These are phyloP conservation scores for Sclerotinia subarctica DNA, from an alignment of 2,329 filamentous ascomycete species.

Conservation along the genomic window DNA sequence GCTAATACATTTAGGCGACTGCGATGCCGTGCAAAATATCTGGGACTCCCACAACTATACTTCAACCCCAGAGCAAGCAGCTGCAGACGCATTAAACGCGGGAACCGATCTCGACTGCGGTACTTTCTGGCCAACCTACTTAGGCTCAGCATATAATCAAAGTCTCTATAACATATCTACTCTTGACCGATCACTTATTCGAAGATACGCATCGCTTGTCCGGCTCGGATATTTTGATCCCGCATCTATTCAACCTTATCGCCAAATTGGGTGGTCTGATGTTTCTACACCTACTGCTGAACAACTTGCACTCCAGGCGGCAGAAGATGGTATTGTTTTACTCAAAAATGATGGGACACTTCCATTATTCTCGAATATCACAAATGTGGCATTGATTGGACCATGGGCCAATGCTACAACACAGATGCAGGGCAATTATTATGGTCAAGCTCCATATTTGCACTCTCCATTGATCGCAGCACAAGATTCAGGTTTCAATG, in stretches of 20 bases:
- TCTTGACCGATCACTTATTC: conserved; percentile 49
- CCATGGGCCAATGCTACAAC: conserved; percentile 29
- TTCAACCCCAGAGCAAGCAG: conserved; percentile 23
- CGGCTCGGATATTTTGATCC: conserved; percentile 57
- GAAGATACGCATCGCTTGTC: conserved; percentile 54
- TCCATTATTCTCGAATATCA: conserved; percentile 22
- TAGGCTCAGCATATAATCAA: conserved; percentile 32
- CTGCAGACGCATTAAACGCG: conserved; percentile 26
- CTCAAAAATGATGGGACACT: conserved; percentile 33
- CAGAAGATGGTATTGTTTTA: conserved; percentile 31
- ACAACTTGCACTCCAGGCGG: conserved; percentile 29
- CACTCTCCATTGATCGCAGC: conserved; percentile 46
- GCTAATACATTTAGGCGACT: conserved; percentile 19
- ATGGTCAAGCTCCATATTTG: conserved; percentile 28
- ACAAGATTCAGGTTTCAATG: conserved; percentile 34
- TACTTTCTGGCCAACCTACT: conserved; percentile 23
- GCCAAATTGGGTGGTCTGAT: conserved; percentile 49
- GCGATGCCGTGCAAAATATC: conserved; percentile 59
- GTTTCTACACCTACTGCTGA: conserved; percentile 27
- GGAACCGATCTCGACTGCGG: conserved; percentile 32
- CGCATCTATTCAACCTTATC: conserved; percentile 45
- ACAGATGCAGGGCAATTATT: conserved; percentile 33
- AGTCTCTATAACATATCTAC: conserved; percentile 45
- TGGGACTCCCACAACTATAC: conserved; percentile 41
- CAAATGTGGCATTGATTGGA: conserved; percentile 30